Evolutionary conservation across 805 yeast genomes (phyloP).

Genomic region (Jamesozyma hellenica): DNA sequence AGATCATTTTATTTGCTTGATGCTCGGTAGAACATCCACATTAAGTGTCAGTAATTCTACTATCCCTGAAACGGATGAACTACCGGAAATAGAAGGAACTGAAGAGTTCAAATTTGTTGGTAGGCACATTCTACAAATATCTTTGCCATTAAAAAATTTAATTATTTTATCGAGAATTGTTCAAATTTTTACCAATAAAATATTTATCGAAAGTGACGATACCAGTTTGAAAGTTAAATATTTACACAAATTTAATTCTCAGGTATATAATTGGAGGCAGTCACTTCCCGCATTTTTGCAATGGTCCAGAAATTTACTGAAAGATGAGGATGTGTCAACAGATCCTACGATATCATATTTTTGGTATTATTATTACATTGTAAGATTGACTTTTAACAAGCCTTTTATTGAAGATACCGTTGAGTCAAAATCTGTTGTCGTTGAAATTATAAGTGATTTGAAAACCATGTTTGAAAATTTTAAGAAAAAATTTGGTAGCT

Average conservation of each 20-base stretch:
- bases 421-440: constrained; percentile 21
- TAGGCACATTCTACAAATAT: constrained; percentile 24
- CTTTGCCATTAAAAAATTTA: constrained; percentile 34
- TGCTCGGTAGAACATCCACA: constrained; percentile 49
- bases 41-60: constrained; percentile 49
- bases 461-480: constrained; percentile 23
- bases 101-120: constrained; percentile 41
- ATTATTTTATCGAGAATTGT: constrained; percentile 34
- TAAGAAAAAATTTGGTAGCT: constrained; percentile 16
- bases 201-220: constrained; percentile 27
- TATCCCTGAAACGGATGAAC: constrained; percentile 46
- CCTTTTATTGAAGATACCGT: constrained; percentile 42
- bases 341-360: constrained; percentile 47
- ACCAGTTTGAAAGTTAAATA: constrained; percentile 30
- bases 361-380: constrained; percentile 48
- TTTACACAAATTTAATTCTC: constrained; percentile 36
- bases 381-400: constrained; percentile 47
- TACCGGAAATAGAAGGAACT: constrained; percentile 56
- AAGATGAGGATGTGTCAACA: constrained; percentile 32
- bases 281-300: constrained; percentile 38
- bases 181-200: constrained; percentile 28
- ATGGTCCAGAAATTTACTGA: constrained; percentile 39
- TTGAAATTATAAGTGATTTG: constrained; percentile 24
- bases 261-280: constrained; percentile 43
- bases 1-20: constrained; percentile 51